Conservation (phyloP, 2,329 filamentous ascomycete species). For the Didymellaceae sp. region DNA sequence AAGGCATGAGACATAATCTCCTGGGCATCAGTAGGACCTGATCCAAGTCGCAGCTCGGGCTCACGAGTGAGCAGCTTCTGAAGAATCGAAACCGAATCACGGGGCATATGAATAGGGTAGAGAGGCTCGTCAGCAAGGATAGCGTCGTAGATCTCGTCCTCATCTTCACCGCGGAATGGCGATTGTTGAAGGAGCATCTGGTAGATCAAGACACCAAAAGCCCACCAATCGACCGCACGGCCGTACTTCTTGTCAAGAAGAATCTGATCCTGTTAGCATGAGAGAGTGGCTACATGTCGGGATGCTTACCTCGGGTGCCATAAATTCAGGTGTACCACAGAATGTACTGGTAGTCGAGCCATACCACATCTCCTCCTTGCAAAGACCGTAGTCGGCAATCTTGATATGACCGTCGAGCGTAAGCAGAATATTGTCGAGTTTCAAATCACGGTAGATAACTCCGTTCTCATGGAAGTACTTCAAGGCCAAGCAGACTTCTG, state of each 20-base stretch:
- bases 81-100: slow-evolving; percentile 95
- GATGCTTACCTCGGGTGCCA: slow-evolving; percentile 84
- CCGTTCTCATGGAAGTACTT: slow-evolving; percentile 99
- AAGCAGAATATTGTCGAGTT: slow-evolving; percentile 87
- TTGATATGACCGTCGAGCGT: slow-evolving; percentile 98
- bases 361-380: slow-evolving; percentile 99
- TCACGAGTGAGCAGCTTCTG: slow-evolving; percentile 97
- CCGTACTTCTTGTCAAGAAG: slow-evolving; percentile 98
- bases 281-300: too few species aligned
- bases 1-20: slow-evolving; percentile 99
- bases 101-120: slow-evolving; percentile 98
- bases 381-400: slow-evolving; percentile 97
- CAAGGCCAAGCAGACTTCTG: slow-evolving; percentile 93
- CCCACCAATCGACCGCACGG: slow-evolving; percentile 98
- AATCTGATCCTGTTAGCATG: slow-evolving; percentile 64
- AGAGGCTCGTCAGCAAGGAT: slow-evolving; percentile 97
- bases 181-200: slow-evolving; percentile 99
- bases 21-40: slow-evolving; percentile 94
- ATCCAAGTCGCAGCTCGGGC: slow-evolving; percentile 89
- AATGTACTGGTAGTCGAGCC: slow-evolving; percentile 96
- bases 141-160: slow-evolving; percentile 98
- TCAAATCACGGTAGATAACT: slow-evolving; percentile 89
- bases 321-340: slow-evolving; percentile 99
- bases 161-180: slow-evolving; percentile 97
- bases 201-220: slow-evolving; percentile 97